Evolutionary conservation across 2,329 filamentous ascomycete species (phyloP).

Genomic region (Ascochyta clinopodiicola): DNA sequence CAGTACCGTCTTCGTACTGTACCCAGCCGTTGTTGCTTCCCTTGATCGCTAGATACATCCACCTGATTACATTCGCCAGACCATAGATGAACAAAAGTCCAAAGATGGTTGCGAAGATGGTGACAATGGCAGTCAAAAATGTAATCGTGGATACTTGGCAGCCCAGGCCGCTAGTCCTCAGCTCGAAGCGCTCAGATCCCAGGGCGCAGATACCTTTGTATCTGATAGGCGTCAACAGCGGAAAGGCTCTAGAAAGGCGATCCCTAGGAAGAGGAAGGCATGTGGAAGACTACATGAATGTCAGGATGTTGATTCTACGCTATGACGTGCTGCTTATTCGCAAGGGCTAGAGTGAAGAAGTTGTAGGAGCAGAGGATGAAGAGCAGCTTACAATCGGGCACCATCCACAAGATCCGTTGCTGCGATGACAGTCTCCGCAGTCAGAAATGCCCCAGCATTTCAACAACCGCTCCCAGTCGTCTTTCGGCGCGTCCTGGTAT

Average conservation of each 20-base stretch:
- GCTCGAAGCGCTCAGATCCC: constrained; percentile 53
- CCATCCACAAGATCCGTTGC: constrained; percentile 51
- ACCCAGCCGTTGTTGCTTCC: constrained; percentile 36
- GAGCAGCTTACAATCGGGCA: constrained; percentile 49
- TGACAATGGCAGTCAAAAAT: constrained; percentile 52
- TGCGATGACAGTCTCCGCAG: constrained; percentile 47
- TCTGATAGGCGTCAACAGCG: constrained; percentile 50
- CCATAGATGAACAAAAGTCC: constrained; percentile 47
- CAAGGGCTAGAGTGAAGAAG: not conserved
- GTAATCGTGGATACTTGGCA: constrained; percentile 57
- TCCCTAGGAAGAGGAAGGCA: constrained; percentile 52
- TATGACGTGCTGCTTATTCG: not conserved
- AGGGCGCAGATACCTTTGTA: constrained; percentile 46
- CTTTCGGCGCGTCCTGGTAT: constrained; percentile 37
- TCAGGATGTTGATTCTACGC: not conserved
- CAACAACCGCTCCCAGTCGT: constrained; percentile 40
- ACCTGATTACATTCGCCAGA: constrained; percentile 24
- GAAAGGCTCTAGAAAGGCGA: constrained; percentile 46
- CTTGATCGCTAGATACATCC: constrained; percentile 19
- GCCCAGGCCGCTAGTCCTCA: constrained; percentile 53
- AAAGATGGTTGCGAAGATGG: constrained; percentile 51
- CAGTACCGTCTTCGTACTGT: constrained; percentile 36
- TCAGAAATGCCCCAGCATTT: constrained; percentile 46
- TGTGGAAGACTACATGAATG: constrained; percentile 44
- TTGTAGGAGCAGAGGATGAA: not conserved